A percentile compares a stretch with the other conserved stretches of the same genome.
Evolutionary conservation across 2,329 filamentous ascomycete species (phyloP).

Genomic region (Sporothrix luriei): DNA sequence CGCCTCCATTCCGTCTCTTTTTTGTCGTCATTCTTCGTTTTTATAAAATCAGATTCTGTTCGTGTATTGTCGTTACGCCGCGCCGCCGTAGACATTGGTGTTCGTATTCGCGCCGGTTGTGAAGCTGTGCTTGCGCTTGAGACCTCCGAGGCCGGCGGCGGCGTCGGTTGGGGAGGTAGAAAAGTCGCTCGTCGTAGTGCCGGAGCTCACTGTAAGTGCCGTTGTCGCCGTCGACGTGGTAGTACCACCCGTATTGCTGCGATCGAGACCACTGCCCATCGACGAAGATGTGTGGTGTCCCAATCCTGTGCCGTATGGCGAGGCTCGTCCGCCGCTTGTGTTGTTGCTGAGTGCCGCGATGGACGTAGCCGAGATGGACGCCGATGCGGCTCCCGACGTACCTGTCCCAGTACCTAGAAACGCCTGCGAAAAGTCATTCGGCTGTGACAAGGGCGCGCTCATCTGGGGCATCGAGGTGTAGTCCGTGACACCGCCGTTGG

Average conservation of each 20-base stretch:
- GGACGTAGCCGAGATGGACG: constrained; percentile 12
- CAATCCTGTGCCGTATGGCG: constrained; percentile 48
- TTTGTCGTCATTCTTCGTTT: constrained; percentile 10
- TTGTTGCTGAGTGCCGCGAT: constrained; percentile 30
- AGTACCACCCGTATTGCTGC: constrained; percentile 30
- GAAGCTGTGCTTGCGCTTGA: constrained; percentile 49
- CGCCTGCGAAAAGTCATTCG: constrained; percentile 56
- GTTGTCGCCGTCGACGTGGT: constrained; percentile 36
- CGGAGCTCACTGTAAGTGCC: constrained; percentile 38
- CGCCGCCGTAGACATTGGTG: constrained; percentile 20
- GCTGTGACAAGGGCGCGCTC: constrained; percentile 57
- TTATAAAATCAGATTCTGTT: background rate
- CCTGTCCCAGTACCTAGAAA: constrained; percentile 44
- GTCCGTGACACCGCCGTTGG: constrained; percentile 47
- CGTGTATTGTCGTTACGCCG: background rate
- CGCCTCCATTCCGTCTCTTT: background rate
- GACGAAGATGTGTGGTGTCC: constrained; percentile 33
- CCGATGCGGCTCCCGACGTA: constrained; percentile 39
- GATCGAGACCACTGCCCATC: constrained; percentile 36
- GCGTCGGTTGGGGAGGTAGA: constrained; percentile 13
- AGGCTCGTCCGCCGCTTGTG: constrained; percentile 44
- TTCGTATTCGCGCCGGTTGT: constrained; percentile 32
- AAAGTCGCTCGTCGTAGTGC: background rate
- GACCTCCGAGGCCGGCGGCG: constrained; percentile 41
- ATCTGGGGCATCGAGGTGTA: constrained; percentile 56